These are phyloP conservation scores for Neurospora sp. DNA, from an alignment of 495 filamentous ascomycete species.

Conservation along the genomic window DNA sequence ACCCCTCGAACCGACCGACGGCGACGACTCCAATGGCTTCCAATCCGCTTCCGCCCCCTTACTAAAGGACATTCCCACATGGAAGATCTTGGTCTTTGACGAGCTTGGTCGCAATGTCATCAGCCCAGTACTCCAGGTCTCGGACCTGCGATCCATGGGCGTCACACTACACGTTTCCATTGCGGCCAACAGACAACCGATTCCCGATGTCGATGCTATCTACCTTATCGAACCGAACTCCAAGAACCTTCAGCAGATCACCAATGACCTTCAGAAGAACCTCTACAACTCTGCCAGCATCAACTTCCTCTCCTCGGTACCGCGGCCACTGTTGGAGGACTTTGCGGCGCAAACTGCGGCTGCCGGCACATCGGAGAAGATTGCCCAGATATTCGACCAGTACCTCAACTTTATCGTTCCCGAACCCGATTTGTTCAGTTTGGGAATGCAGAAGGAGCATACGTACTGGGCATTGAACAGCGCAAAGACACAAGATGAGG, in stretches of 20 bases:
- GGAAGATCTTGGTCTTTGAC: constrained; percentile 35
- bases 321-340: constrained; percentile 86
- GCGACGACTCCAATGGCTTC: constrained; percentile 53
- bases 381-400: constrained; percentile 92
- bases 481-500: constrained; percentile 77
- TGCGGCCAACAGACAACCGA: constrained; percentile 71
- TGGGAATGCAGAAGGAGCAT: constrained; percentile 76
- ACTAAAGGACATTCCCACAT: constrained; percentile 72
- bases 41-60: constrained; percentile 66
- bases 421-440: constrained; percentile 90
- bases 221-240: constrained; percentile 88
- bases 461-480: constrained; percentile 94
- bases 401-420: constrained; percentile 96
- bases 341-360: constrained; percentile 83
- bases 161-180: constrained; percentile 93
- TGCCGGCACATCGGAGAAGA: constrained; percentile 72
- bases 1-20: constrained; percentile 42
- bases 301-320: constrained; percentile 94
- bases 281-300: constrained; percentile 93
- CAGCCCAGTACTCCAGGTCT: constrained; percentile 88
- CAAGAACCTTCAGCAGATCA: constrained; percentile 71
- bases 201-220: constrained; percentile 93
- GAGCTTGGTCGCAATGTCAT: constrained; percentile 62
- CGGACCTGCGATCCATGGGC: constrained; percentile 82
- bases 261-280: constrained; percentile 72